A percentile compares a stretch with the other conserved stretches of the same genome.
Conservation (phyloP, 1,284 basidiomycete genomes). For the Tetrapyrgos nigripes region DNA sequence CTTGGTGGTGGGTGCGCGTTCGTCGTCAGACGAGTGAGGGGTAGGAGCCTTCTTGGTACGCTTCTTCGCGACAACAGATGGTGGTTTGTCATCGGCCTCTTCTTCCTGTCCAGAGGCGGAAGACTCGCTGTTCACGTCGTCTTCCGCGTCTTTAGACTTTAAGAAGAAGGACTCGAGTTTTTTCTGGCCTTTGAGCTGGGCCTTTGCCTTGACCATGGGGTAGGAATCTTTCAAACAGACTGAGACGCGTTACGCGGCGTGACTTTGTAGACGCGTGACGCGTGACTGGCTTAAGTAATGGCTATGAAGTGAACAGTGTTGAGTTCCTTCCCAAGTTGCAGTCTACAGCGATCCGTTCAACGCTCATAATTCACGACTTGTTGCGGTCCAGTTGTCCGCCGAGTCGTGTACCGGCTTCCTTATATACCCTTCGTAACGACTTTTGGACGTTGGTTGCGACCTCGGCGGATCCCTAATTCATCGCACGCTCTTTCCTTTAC, state of each 20-base stretch:
- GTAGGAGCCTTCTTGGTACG: too few relatives aligned
- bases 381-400: constrained; percentile 50
- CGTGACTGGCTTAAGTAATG: too few relatives aligned
- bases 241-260: too few relatives aligned
- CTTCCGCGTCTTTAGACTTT: not conserved
- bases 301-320: too few relatives aligned
- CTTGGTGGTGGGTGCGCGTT: too few relatives aligned
- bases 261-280: too few relatives aligned
- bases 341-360: too few relatives aligned
- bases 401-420: constrained; percentile 48
- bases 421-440: constrained; percentile 50
- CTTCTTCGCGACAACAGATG: not conserved
- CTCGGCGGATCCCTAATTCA: constrained; percentile 41
- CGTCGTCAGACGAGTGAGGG: too few relatives aligned
- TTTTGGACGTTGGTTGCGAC: constrained; percentile 46
- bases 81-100: not conserved
- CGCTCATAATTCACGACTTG: constrained; percentile 14
- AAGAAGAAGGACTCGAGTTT: constrained; percentile 62
- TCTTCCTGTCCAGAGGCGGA: not conserved
- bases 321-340: too few relatives aligned
- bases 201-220: constrained; percentile 55
- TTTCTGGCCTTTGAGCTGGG: constrained; percentile 50
- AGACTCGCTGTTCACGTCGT: not conserved
- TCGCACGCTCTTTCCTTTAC: constrained; percentile 23
- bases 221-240: constrained; percentile 8